These are phyloP conservation scores for Kandelia obovata DNA, from an alignment of 345 rosid species.

Conservation along the genomic window DNA sequence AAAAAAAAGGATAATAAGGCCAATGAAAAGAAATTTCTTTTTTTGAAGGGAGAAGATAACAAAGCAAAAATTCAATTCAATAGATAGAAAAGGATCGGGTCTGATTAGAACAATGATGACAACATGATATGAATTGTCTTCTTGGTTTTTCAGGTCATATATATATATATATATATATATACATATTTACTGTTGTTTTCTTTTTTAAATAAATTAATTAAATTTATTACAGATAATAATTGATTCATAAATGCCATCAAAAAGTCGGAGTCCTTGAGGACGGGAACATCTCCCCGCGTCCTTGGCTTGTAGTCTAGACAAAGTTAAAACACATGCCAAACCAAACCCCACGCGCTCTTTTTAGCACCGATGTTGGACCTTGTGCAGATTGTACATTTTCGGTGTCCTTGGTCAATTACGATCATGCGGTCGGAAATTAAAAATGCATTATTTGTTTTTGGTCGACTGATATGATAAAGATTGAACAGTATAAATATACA, in stretches of 20 bases:
- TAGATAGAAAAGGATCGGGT: background rate
- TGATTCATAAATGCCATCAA: slow-evolving; percentile 1
- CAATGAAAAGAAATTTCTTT: background rate
- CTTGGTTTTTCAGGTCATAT: background rate
- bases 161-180: too few species aligned
- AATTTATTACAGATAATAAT: background rate
- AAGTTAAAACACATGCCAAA: too few species aligned
- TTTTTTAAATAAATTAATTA: too few species aligned
- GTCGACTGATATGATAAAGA: too few species aligned
- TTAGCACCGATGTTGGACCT: too few species aligned
- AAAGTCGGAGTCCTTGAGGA: background rate
- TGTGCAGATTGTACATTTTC: too few species aligned
- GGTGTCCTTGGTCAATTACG: too few species aligned
- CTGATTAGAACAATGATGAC: slow-evolving; percentile 1
- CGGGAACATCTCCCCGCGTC: background rate
- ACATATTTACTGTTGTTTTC: background rate
- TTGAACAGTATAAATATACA: too few species aligned
- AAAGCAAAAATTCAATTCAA: background rate
- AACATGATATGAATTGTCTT: background rate
- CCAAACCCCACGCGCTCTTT: background rate
- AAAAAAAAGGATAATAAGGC: background rate
- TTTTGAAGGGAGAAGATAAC: background rate
- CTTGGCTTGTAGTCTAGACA: background rate
- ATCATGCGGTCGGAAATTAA: too few species aligned
- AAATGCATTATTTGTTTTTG: too few species aligned